A percentile compares a stretch with the other conserved stretches of the same genome.
Conservation (phyloP, 1,139 yeast genomes). For the Pichia sp. region DNA sequence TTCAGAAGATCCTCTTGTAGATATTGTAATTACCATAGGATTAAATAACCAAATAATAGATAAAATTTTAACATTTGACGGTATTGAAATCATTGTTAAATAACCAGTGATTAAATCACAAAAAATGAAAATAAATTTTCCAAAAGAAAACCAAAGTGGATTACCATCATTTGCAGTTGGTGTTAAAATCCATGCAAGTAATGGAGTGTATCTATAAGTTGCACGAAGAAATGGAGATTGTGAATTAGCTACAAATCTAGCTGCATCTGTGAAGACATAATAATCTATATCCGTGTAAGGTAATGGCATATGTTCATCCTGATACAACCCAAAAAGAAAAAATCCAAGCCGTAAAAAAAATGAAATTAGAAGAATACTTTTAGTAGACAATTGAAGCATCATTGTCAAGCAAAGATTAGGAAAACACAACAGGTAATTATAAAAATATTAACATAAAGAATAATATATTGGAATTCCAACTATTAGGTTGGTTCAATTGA, state of each 20-base stretch:
- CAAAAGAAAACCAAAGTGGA: slow-evolving; percentile 54
- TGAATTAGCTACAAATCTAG: slow-evolving; percentile 58
- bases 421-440: no score
- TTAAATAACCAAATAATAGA: slow-evolving; percentile 69
- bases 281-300: slow-evolving; percentile 93
- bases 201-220: slow-evolving; percentile 89
- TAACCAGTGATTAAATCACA: slow-evolving; percentile 81
- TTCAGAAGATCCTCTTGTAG: slow-evolving; percentile 92
- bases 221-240: slow-evolving; percentile 74
- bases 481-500: no score
- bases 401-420: not conserved
- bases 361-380: slow-evolving; percentile 18
- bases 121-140: slow-evolving; percentile 67
- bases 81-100: slow-evolving; percentile 27
- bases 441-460: no score
- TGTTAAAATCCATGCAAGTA: slow-evolving; percentile 72
- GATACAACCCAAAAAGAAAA: slow-evolving; percentile 78
- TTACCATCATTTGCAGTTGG: slow-evolving; percentile 44
- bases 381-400: not conserved
- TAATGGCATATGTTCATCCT: slow-evolving; percentile 72
- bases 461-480: no score
- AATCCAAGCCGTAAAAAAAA: slow-evolving; percentile 45
- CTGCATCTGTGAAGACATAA: slow-evolving; percentile 87
- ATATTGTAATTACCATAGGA: slow-evolving; percentile 92
- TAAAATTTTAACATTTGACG: slow-evolving; percentile 42